A percentile compares a stretch with the other conserved stretches of the same genome.
phyloP scores from a whole-genome alignment of 1,139 yeast species.

The Petasospora fabianii region DNA sequence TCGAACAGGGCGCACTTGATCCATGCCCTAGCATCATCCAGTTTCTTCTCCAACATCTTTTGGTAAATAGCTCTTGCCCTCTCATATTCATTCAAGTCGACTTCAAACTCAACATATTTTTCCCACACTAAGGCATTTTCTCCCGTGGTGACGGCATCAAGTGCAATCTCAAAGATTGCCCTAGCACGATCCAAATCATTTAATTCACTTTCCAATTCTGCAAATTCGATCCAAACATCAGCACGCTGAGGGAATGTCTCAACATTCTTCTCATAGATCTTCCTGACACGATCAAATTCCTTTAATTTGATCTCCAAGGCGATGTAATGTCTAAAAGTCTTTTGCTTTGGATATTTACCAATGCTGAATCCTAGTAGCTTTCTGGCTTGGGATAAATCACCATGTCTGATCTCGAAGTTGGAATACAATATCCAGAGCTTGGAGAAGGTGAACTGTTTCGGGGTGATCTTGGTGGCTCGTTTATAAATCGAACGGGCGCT shows the following conservation, averaged over 20 bases:
- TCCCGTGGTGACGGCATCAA: slow-evolving; percentile 26
- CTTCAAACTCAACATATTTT: slow-evolving; percentile 53
- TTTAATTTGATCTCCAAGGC: slow-evolving; percentile 46
- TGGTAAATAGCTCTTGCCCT: slow-evolving; percentile 54
- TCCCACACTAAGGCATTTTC: slow-evolving; percentile 37
- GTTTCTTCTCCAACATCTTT: slow-evolving; percentile 35
- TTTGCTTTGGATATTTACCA: slow-evolving; percentile 60
- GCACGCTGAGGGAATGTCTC: slow-evolving; percentile 46
- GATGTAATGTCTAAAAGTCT: slow-evolving; percentile 63
- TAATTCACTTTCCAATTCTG: slow-evolving; percentile 61
- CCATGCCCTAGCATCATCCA: slow-evolving; percentile 49
- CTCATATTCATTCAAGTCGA: slow-evolving; percentile 54
- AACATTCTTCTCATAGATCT: slow-evolving; percentile 63
- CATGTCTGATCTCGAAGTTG: slow-evolving; percentile 70
- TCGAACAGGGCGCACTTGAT: slow-evolving; percentile 70
- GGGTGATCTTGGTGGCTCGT: slow-evolving; percentile 45
- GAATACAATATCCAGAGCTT: slow-evolving; percentile 73
- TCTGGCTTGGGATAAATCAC: slow-evolving; percentile 50
- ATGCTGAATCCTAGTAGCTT: slow-evolving; percentile 69
- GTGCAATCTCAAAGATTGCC: slow-evolving; percentile 56
- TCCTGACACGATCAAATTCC: slow-evolving; percentile 77
- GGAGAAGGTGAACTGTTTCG: slow-evolving; percentile 62
- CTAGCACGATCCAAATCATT: slow-evolving; percentile 71
- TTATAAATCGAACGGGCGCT: slow-evolving; percentile 51
- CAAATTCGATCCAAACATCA: slow-evolving; percentile 54